Base-by-base conservation (phyloP, 2,329 filamentous ascomycete species). In the Pestalotiopsis sp. region DNA sequence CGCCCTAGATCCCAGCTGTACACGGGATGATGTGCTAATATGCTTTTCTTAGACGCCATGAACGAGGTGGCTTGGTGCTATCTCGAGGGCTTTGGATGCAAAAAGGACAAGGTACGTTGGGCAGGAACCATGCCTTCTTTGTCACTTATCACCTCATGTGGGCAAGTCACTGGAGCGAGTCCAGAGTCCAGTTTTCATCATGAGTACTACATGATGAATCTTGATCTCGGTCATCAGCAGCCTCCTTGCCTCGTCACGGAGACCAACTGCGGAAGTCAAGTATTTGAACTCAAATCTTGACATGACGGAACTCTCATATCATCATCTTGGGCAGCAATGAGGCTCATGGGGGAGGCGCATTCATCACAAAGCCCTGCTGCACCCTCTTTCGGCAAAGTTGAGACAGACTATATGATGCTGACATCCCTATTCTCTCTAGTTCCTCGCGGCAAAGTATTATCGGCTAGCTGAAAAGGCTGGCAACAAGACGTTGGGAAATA, bases 11-110 rank as follows among this genome's bases (percentile, higher is more conserved):
- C 27, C 27, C 39, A 23, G 27, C 25, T 17, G 38, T 39, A 23
- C 9, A 4, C 12, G 17, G 27, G 27, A n/a, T 14, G 27, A 23
- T 23, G 31, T 62, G 59, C 59, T 62, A 20, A 62, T 39, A 52
- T 20, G 14, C 41, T 41, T 38, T 66, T 23, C 56, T 70, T 74
- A 90, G 96, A 99, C 83, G 96, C 95, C 68, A 97, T 98, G 95
- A 97, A 98, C 78, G 95, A 98, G 81, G 92, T 92, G 66, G 96
- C 91, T 45, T 97, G 94, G 94, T 99, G 96, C 84, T 98, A 96
- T 85, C 81, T 97, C 36, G 92, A 98, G 78, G 96, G 96, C n/a
- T 97, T 97, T 81, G 96, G 96, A 41, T 95, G 94, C 77, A 96
- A 94, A 81, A 99, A 98, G 81, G 95, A 99, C 85, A 98, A 97